A percentile compares a stretch with the other conserved stretches of the same genome.
phyloP scores from a whole-genome alignment of 306 rosid genomes.

The Styphnolobium japonicum region DNA sequence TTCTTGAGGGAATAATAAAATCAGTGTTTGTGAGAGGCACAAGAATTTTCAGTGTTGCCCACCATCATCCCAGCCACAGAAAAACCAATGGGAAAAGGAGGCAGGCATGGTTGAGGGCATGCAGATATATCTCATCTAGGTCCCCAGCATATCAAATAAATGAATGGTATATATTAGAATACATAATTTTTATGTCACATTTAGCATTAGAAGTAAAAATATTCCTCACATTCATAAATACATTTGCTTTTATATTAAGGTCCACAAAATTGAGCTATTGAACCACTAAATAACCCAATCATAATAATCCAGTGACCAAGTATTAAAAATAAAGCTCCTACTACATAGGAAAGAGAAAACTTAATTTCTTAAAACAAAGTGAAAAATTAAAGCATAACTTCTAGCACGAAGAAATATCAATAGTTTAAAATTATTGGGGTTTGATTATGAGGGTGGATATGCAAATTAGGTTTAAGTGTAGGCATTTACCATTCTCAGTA shows the following conservation, averaged over 20 bases:
- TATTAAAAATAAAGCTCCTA: no score
- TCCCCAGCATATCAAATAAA: no score
- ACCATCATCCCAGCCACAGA: background rate
- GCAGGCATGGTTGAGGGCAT: background rate
- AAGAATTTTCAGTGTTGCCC: background rate
- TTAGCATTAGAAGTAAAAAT: no score
- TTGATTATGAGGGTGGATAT: background rate
- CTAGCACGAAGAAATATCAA: background rate
- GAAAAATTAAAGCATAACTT: background rate
- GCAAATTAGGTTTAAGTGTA: background rate
- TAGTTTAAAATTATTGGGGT: background rate
- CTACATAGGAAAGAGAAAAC: background rate
- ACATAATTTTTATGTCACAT: background rate
- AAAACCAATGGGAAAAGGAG: background rate
- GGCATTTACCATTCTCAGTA: background rate
- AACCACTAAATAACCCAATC: no score
- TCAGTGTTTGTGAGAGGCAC: conserved; percentile 34
- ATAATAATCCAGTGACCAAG: no score
- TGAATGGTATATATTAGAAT: no score
- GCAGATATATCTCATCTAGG: background rate
- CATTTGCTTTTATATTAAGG: no score
- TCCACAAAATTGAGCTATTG: no score
- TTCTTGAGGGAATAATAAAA: conserved; percentile 27
- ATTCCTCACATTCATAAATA: no score
- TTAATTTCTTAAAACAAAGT: background rate